phyloP scores from a whole-genome alignment of 2,329 filamentous ascomycete species.

The Periconia sp. region DNA sequence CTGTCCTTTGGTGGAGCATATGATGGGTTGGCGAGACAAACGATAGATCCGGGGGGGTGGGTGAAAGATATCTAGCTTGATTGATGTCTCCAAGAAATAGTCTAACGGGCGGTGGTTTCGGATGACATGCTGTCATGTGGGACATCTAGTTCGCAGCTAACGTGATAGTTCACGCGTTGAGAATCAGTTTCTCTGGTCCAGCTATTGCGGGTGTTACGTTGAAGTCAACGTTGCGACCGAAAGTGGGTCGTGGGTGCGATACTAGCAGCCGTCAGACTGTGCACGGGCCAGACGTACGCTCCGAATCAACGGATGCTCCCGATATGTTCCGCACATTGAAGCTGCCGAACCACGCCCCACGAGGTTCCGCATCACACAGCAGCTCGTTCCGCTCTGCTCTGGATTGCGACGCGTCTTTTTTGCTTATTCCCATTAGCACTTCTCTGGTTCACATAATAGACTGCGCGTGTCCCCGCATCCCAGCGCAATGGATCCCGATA shows the following conservation, averaged over 20 bases:
- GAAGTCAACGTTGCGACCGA: too few relatives aligned
- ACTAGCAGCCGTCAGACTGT: not conserved
- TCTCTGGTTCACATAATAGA: not conserved
- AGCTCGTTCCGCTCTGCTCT: constrained; percentile 1
- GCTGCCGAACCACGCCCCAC: constrained; percentile 3
- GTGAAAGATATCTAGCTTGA: constrained; percentile 19
- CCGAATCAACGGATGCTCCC: constrained; percentile 10
- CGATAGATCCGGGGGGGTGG: constrained; percentile 18
- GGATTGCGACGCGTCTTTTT: not conserved
- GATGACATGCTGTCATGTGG: not conserved
- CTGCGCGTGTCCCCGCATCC: constrained; percentile 3
- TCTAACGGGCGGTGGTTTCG: not conserved
- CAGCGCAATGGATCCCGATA: constrained; percentile 37
- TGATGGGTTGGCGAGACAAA: constrained; percentile 17
- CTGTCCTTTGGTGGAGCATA: constrained; percentile 2
- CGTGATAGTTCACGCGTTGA: too few relatives aligned
- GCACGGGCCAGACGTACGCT: constrained; percentile 5
- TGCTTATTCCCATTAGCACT: not conserved
- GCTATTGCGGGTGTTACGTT: too few relatives aligned
- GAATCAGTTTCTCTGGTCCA: too few relatives aligned
- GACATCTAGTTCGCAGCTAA: too few relatives aligned
- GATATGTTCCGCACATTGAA: constrained; percentile 3
- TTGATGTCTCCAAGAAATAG: not conserved
- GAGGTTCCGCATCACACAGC: constrained; percentile 8
- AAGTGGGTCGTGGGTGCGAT: too few relatives aligned